Evolutionary conservation across 169 alveolate genomes (phyloP).

Genomic region (Theileria luwenshuni): DNA sequence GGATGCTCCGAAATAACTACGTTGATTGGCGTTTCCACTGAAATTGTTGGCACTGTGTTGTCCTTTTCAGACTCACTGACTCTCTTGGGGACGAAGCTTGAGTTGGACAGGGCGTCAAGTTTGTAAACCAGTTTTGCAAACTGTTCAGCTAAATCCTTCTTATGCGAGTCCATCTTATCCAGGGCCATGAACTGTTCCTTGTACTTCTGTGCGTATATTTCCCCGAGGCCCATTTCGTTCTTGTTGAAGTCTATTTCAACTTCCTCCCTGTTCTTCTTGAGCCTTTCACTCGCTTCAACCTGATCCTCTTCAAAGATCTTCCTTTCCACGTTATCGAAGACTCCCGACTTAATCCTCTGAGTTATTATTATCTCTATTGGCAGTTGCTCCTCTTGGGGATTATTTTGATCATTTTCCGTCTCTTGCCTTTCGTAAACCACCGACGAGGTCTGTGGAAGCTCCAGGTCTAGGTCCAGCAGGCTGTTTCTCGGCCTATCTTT

Average conservation of each 20-base stretch:
- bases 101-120: slow-evolving; percentile 77
- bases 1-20: slow-evolving; percentile 32
- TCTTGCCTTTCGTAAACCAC: slow-evolving; percentile 33
- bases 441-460: slow-evolving; percentile 70
- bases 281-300: slow-evolving; percentile 33
- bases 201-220: slow-evolving; percentile 75
- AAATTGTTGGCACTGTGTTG: slow-evolving; percentile 33
- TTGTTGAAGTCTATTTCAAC: slow-evolving; percentile 73
- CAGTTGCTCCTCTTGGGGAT: slow-evolving; percentile 31
- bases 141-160: slow-evolving; percentile 67
- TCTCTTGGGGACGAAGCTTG: slow-evolving; percentile 70
- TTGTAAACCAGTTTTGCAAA: slow-evolving; percentile 74
- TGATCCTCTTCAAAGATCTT: slow-evolving; percentile 63
- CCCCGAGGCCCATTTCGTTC: slow-evolving; percentile 77
- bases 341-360: slow-evolving; percentile 74
- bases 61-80: slow-evolving; percentile 41
- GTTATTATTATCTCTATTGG: slow-evolving; percentile 70
- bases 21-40: slow-evolving; percentile 63
- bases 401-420: slow-evolving; percentile 9
- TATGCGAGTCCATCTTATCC: slow-evolving; percentile 66
- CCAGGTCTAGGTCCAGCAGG: slow-evolving; percentile 75
- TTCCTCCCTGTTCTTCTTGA: slow-evolving; percentile 39
- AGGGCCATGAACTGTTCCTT: slow-evolving; percentile 69
- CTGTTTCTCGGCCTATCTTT: slow-evolving; percentile 81
- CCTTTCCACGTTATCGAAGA: slow-evolving; percentile 80